Evolutionary conservation across 2,329 filamentous ascomycete species (phyloP), one percentile per base, ranked within the genome.

Genomic region (Aspergillus quadrilineatus): DNA sequence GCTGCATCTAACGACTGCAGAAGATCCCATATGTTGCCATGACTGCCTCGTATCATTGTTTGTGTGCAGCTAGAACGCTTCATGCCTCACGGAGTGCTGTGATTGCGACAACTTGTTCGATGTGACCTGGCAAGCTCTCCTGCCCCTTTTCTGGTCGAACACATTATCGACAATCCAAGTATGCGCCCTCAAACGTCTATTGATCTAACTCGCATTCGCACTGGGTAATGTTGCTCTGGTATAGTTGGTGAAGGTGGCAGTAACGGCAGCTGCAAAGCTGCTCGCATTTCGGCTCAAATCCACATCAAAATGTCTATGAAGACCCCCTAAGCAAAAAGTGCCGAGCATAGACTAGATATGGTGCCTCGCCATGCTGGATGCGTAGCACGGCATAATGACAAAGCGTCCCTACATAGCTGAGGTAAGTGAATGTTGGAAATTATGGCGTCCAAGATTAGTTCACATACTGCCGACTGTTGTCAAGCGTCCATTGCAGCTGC

Each of bases 81-180:
- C 4, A 44, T 37, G 8, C 50, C 58, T 10, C 53, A 53, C 4
- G 42, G 41, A 14, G 49, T 48, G 10, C 10, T 32, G 28, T 14
- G 29, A 32, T 26, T 50, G 54, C n/a, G 55, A 43, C 5, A 50
- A 63, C 37, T 22, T 45, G 15, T 30, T 51, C 15, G 47, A 55
- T 17, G 42, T 37, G 34, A 53, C 37, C 17, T 55, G 15, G 14
- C 54, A 57, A 17, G 60, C 57, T 50, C 52, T 59, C 17, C 17
- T 63, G 10, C 68, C 69, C 55, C 69, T 61, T 58, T 69, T 72
- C 51, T 72, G 69, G 55, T 73, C 69, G 58, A 73, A 73, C 3
- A 73, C 70, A 59, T 73, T 73, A 53, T 73, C 71, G 6, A 68
- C 67, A 62, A 73, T 73, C 71, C 71, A 60, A 68, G 65, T 15